Evolutionary conservation across 2,329 filamentous ascomycete genomes (phyloP).

Genomic region (Thelonectria blattea): DNA sequence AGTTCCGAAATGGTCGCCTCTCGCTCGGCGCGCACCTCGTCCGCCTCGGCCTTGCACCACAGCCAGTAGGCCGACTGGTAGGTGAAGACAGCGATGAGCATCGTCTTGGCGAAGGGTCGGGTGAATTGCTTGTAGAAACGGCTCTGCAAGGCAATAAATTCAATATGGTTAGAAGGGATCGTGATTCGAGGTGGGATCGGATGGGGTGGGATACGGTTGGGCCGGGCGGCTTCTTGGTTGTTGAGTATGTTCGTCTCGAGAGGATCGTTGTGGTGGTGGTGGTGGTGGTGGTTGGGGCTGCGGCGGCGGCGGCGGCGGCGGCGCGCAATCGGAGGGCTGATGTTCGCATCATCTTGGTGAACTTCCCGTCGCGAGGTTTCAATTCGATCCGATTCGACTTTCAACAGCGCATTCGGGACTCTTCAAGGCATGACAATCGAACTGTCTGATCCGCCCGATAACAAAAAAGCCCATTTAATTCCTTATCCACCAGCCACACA

Average conservation of each 20-base stretch:
- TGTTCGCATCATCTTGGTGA: no score
- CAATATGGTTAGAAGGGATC: background rate
- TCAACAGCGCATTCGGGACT: background rate
- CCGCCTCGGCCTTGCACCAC: slow-evolving; percentile 76
- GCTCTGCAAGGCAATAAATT: slow-evolving; percentile 51
- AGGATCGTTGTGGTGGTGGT: background rate
- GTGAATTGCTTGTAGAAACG: slow-evolving; percentile 79
- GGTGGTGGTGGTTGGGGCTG: background rate
- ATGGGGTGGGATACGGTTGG: slow-evolving; percentile 28
- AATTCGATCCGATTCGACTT: background rate
- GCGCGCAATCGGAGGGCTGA: no score
- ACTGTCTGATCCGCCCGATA: no score
- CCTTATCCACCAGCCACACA: slow-evolving; percentile 19
- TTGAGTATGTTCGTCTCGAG: slow-evolving; percentile 34
- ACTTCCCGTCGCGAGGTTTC: background rate
- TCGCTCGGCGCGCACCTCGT: slow-evolving; percentile 68
- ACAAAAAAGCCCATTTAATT: background rate
- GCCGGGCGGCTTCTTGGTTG: slow-evolving; percentile 38
- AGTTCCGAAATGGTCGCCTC: slow-evolving; percentile 48
- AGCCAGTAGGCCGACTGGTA: slow-evolving; percentile 79
- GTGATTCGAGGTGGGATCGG: background rate
- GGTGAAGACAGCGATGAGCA: slow-evolving; percentile 76
- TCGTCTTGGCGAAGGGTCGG: slow-evolving; percentile 74
- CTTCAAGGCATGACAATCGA: background rate
- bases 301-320: background rate